These are phyloP conservation scores for Trypanosoma lewisi DNA, from an alignment of 208 protist genomes.

Conservation along the genomic window DNA sequence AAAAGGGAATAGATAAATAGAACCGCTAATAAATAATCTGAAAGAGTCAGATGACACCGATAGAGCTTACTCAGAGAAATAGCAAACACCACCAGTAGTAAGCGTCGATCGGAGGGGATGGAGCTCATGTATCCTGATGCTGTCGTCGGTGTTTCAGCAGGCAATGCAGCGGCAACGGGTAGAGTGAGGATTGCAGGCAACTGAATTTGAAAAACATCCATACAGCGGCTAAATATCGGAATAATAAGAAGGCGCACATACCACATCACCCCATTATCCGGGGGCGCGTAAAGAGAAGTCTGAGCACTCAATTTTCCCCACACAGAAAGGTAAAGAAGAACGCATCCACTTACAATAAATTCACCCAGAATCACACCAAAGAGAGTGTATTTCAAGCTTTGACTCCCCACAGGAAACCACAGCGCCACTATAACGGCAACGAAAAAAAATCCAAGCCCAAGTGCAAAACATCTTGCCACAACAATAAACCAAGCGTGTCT, in stretches of 20 bases:
- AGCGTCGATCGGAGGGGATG: slow-evolving; percentile 34
- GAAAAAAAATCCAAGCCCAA: slow-evolving; percentile 44
- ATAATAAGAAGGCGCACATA: slow-evolving; percentile 75
- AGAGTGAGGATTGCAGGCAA: slow-evolving; percentile 49
- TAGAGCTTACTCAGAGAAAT: slow-evolving; percentile 44
- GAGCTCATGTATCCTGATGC: slow-evolving; percentile 13
- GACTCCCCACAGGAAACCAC: slow-evolving; percentile 48
- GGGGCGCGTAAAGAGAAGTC: slow-evolving; percentile 63
- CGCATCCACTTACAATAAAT: slow-evolving; percentile 10
- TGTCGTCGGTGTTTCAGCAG: neutral
- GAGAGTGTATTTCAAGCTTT: slow-evolving; percentile 17
- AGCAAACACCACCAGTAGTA: slow-evolving; percentile 51
- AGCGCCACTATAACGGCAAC: slow-evolving; percentile 51
- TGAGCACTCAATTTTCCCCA: slow-evolving; percentile 12
- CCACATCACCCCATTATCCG: slow-evolving; percentile 70
- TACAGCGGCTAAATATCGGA: slow-evolving; percentile 43
- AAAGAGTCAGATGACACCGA: slow-evolving; percentile 42
- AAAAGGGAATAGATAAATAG: slow-evolving; percentile 65
- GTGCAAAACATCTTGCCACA: slow-evolving; percentile 29
- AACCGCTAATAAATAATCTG: slow-evolving; percentile 40
- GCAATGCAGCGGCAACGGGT: slow-evolving; percentile 28
- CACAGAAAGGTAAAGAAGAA: slow-evolving; percentile 9
- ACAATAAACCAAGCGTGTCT: slow-evolving; percentile 3
- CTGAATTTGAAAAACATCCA: slow-evolving; percentile 54
- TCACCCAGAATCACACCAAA: slow-evolving; percentile 10